Conservation (phyloP, 2,329 filamentous ascomycete genomes). For the Fusarium armeniacum region DNA sequence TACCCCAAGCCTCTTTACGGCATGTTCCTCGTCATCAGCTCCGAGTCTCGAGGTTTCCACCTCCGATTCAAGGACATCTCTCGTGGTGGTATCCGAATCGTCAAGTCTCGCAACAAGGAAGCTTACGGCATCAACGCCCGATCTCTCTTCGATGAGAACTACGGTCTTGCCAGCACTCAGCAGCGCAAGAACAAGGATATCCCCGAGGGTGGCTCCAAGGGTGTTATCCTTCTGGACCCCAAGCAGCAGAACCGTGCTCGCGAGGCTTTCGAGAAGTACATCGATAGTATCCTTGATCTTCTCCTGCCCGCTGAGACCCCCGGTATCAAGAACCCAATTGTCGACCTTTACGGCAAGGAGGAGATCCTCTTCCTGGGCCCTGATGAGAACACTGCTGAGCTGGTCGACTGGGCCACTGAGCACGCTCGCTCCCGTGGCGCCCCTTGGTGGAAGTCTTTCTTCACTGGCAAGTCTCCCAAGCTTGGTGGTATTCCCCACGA, state of each 20-base stretch:
- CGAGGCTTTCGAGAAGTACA: slow-evolving; percentile 99
- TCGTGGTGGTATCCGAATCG: slow-evolving; percentile 96
- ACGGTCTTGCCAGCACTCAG: slow-evolving; percentile 97
- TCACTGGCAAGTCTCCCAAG: slow-evolving; percentile 97
- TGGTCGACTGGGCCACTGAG: slow-evolving; percentile 98
- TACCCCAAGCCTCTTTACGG: slow-evolving; percentile 95
- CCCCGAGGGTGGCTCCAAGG: slow-evolving; percentile 97
- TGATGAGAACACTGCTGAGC: slow-evolving; percentile 97
- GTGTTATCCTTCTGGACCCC: slow-evolving; percentile 93
- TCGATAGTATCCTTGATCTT: slow-evolving; percentile 97
- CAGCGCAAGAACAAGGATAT: slow-evolving; percentile 99
- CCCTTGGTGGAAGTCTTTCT: slow-evolving; percentile 99
- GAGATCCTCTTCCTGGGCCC: slow-evolving; percentile 99
- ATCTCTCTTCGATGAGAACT: slow-evolving; percentile 98
- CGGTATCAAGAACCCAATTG: slow-evolving; percentile 98
- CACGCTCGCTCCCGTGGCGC: slow-evolving; percentile 89
- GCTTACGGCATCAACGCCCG: slow-evolving; percentile 96
- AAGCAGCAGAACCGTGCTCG: slow-evolving; percentile 93
- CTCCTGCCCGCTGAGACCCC: slow-evolving; percentile 90
- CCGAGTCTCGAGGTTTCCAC: slow-evolving; percentile 97
- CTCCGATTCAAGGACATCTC: slow-evolving; percentile 97
- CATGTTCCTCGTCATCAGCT: slow-evolving; percentile 98
- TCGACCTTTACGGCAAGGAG: slow-evolving; percentile 93
- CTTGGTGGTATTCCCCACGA: slow-evolving; percentile 98
- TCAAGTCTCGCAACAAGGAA: slow-evolving; percentile 97